A percentile compares a stretch with the other conserved stretches of the same genome.
These are phyloP conservation scores for Kodamaea restingae DNA, from an alignment of 805 yeast species.

Conservation along the genomic window DNA sequence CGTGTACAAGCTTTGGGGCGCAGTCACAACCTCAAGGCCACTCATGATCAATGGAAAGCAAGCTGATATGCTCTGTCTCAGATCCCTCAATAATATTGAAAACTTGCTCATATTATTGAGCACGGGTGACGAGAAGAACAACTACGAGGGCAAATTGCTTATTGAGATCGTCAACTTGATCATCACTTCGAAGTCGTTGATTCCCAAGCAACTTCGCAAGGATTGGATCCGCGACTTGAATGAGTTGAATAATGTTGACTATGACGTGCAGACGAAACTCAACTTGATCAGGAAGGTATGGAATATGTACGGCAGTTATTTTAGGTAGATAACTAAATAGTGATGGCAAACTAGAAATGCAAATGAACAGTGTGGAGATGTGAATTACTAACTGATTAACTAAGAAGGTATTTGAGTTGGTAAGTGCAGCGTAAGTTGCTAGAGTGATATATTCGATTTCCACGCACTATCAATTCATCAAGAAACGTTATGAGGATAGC, in stretches of 20 bases:
- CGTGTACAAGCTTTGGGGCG: slow-evolving; percentile 44
- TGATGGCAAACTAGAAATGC: no score
- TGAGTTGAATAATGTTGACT: slow-evolving; percentile 46
- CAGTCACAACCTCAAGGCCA: slow-evolving; percentile 30
- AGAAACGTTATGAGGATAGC: no score
- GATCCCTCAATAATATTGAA: slow-evolving; percentile 55
- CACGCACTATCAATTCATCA: no score
- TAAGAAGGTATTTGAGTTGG: no score
- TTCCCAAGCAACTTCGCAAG: slow-evolving; percentile 46
- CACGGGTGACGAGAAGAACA: slow-evolving; percentile 11
- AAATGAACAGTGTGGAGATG: no score
- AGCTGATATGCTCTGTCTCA: slow-evolving; percentile 35
- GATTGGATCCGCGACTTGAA: slow-evolving; percentile 65
- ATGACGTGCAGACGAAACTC: slow-evolving; percentile 37
- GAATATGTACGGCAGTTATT: slow-evolving; percentile 50
- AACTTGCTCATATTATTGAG: slow-evolving; percentile 35
- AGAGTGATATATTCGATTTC: no score
- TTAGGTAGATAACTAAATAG: no score
- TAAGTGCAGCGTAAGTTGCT: no score
- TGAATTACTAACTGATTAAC: no score
- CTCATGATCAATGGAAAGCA: slow-evolving; percentile 29
- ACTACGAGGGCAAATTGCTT: slow-evolving; percentile 56
- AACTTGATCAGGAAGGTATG: slow-evolving; percentile 55
- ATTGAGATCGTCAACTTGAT: slow-evolving; percentile 62
- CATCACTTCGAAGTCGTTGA: slow-evolving; percentile 40